phyloP scores from a whole-genome alignment of 306 rosid species.

The Quercus wislizeni region DNA sequence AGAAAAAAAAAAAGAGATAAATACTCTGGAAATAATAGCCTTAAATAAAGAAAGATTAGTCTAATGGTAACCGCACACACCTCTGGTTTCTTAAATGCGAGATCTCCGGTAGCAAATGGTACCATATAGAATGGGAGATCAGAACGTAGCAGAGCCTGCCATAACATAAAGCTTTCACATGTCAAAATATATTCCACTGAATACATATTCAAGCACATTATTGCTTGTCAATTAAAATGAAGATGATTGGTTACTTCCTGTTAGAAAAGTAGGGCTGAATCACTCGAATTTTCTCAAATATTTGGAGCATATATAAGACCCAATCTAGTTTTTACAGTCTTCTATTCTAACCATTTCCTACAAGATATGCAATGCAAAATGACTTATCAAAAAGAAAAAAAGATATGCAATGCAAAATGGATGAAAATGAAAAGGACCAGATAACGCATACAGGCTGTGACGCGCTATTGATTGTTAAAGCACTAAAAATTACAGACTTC shows the following conservation, averaged over 20 bases:
- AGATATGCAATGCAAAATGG: background rate
- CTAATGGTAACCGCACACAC: slow-evolving; percentile 43
- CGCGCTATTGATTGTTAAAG: background rate
- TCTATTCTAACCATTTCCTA: background rate
- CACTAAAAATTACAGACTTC: background rate
- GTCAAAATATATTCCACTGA: slow-evolving; percentile 18
- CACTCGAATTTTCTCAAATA: background rate
- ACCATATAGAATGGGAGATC: slow-evolving; percentile 97
- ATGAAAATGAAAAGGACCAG: background rate
- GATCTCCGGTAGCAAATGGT: slow-evolving; percentile 61
- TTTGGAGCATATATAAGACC: background rate
- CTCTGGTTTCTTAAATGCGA: slow-evolving; percentile 75
- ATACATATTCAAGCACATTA: slow-evolving; percentile 8
- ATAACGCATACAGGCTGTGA: background rate
- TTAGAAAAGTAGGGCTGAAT: background rate
- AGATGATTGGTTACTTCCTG: background rate
- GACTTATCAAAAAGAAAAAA: no score
- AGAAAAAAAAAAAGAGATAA: no score
- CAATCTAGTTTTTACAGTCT: background rate
- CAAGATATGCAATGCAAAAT: background rate
- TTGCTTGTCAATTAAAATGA: background rate
- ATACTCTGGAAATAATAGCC: slow-evolving; percentile 1
- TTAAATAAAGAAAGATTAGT: slow-evolving; percentile 2
- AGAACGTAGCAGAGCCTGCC: slow-evolving; percentile 80
- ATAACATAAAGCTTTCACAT: slow-evolving; percentile 20